Conservation (phyloP, 2,329 filamentous ascomycete genomes). For the Penicillium fuscoglaucum region DNA sequence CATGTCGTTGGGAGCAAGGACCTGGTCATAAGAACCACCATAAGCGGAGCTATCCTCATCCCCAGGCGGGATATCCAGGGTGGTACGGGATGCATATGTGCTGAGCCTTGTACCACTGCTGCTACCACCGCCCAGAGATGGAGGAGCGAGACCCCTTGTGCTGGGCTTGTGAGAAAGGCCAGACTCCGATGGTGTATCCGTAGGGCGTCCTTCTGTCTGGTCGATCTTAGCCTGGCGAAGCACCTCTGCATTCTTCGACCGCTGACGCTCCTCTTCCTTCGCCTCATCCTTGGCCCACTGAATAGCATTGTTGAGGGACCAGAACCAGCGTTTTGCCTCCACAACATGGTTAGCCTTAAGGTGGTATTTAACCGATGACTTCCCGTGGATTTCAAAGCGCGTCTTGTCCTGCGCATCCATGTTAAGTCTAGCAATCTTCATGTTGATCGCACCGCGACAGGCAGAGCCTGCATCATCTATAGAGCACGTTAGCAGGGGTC, state of each 20-base stretch:
- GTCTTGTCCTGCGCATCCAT: conserved; percentile 98
- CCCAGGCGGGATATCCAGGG: conserved; percentile 49
- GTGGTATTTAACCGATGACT: conserved; percentile 98
- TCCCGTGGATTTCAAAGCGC: conserved; percentile 95
- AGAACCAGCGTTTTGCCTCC: conserved; percentile 98
- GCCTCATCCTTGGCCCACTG: conserved; percentile 98
- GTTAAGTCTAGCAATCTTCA: conserved; percentile 90
- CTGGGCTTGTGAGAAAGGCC: conserved; percentile 35
- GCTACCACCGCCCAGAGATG: conserved; percentile 38
- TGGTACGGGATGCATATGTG: conserved; percentile 49
- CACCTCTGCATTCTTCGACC: conserved; percentile 71
- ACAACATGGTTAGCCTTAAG: conserved; percentile 97
- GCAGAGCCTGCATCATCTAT: conserved; percentile 88
- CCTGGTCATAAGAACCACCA: conserved; percentile 57
- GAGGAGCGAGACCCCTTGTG: conserved; percentile 39
- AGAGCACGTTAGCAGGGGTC: not conserved
- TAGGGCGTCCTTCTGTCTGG: conserved; percentile 57
- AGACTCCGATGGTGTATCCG: conserved; percentile 46
- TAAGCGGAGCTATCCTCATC: conserved; percentile 57
- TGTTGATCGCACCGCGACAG: conserved; percentile 96
- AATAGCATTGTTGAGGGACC: conserved; percentile 97
- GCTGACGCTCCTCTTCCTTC: conserved; percentile 79
- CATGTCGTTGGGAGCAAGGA: conserved; percentile 52
- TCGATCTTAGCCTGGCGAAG: conserved; percentile 78
- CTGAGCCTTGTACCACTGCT: conserved; percentile 50